These are phyloP conservation scores for Ophiosphaerella herpotricha DNA, from an alignment of 2,329 filamentous ascomycete genomes.

Conservation along the genomic window DNA sequence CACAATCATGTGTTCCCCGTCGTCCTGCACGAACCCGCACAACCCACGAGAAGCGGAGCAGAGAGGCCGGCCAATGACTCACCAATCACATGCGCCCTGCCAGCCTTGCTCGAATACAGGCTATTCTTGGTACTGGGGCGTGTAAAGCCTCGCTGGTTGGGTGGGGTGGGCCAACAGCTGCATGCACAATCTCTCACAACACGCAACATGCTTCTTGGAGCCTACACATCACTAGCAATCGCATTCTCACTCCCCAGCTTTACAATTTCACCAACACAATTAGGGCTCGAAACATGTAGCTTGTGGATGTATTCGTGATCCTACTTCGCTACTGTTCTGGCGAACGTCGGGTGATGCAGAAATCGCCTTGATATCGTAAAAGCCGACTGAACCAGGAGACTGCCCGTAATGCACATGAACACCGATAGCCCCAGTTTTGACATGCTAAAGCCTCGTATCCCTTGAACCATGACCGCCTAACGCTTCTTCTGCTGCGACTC, in stretches of 20 bases:
- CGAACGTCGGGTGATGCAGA: conserved; percentile 39
- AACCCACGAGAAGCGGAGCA: neutral
- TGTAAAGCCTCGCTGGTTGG: neutral
- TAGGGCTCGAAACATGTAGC: conserved; percentile 16
- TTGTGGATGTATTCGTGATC: conserved; percentile 41
- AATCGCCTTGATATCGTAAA: conserved; percentile 46
- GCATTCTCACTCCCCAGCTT: too few species aligned
- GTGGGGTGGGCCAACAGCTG: neutral
- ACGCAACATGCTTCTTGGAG: too few species aligned
- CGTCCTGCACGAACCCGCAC: conserved; percentile 5
- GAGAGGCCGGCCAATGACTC: neutral
- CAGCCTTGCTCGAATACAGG: neutral
- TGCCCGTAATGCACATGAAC: conserved; percentile 50
- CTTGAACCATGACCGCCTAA: conserved; percentile 38
- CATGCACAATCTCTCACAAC: too few species aligned
- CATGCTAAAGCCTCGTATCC: conserved; percentile 36
- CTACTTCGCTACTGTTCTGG: conserved; percentile 43
- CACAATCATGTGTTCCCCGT: conserved; percentile 6
- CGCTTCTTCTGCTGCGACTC: conserved; percentile 83
- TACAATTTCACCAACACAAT: too few species aligned
- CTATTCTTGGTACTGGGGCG: neutral
- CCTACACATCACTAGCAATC: too few species aligned
- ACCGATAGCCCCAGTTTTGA: conserved; percentile 47
- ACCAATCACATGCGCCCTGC: conserved; percentile 4
- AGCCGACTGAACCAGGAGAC: conserved; percentile 45